phyloP scores from a whole-genome alignment of 2,329 filamentous ascomycete species.

The Epichloe scottii region DNA sequence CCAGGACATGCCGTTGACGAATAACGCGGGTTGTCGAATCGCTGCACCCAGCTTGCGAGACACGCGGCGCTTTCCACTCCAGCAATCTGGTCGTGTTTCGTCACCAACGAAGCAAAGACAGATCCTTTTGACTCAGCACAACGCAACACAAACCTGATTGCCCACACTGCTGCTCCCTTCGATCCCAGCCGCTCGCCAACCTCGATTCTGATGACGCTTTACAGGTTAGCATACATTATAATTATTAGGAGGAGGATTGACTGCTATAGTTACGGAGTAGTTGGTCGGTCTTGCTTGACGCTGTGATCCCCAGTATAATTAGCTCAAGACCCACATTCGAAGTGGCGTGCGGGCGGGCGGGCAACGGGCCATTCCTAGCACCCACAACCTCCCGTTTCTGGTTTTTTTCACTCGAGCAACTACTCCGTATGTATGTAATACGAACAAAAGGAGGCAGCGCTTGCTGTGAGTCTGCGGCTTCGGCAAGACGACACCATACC shows the following conservation, averaged over 20 bases:
- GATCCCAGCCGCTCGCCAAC: too few species aligned
- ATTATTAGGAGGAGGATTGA: neutral
- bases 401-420: neutral
- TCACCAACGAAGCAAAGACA: neutral
- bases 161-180: too few species aligned
- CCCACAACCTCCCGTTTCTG: neutral
- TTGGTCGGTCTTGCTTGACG: neutral
- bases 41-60: neutral
- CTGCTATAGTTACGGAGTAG: neutral
- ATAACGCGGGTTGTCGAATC: conserved; percentile 9
- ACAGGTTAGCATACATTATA: too few species aligned
- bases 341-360: neutral
- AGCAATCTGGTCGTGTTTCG: neutral
- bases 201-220: too few species aligned
- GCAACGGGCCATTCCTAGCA: conserved; percentile 3
- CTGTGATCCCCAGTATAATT: neutral
- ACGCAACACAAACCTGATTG: neutral
- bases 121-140: too few species aligned
- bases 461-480: too few species aligned
- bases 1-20: conserved; percentile 20
- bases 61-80: neutral
- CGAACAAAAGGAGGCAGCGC: too few species aligned
- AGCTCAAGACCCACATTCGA: neutral
- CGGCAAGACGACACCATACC: neutral
- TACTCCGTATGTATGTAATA: too few species aligned